A percentile compares a stretch with the other conserved stretches of the same genome.
Conservation (phyloP, 208 protist genomes). For the Leishmania martiniquensis region DNA sequence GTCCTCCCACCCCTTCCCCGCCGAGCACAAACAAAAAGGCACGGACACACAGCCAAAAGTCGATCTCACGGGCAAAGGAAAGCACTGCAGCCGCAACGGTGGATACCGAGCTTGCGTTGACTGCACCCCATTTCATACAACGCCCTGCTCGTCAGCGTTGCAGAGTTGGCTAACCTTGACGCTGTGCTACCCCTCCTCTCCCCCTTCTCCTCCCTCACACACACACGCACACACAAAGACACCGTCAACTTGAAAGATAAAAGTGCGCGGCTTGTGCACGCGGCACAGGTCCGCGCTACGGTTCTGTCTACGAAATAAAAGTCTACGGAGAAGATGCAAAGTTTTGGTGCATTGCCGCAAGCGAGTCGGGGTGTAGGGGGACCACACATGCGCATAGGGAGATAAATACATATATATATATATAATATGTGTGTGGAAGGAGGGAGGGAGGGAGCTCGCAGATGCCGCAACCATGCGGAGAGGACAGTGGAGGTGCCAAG, state of each 20-base stretch:
- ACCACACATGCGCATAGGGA: background rate
- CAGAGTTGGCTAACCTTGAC: background rate
- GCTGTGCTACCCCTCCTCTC: background rate
- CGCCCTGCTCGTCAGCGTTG: background rate
- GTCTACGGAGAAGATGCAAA: background rate
- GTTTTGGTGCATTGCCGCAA: background rate
- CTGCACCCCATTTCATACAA: background rate
- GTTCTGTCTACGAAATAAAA: background rate
- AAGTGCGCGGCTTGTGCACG: no score
- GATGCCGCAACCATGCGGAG: background rate
- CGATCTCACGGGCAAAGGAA: background rate
- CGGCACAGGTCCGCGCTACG: background rate
- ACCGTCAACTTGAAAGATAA: no score
- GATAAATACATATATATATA: background rate
- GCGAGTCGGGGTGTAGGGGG: background rate
- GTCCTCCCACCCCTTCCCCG: background rate
- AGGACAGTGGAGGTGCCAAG: background rate
- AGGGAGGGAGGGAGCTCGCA: no score
- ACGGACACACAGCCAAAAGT: conserved; percentile 1
- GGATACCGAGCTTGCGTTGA: background rate
- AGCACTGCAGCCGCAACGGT: background rate
- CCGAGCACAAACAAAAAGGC: background rate
- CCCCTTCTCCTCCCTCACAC: no score
- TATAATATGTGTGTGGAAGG: no score
- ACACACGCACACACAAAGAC: no score